These are phyloP conservation scores for Aspergillus tanneri DNA, from an alignment of 2,329 filamentous ascomycete species.

Conservation along the genomic window DNA sequence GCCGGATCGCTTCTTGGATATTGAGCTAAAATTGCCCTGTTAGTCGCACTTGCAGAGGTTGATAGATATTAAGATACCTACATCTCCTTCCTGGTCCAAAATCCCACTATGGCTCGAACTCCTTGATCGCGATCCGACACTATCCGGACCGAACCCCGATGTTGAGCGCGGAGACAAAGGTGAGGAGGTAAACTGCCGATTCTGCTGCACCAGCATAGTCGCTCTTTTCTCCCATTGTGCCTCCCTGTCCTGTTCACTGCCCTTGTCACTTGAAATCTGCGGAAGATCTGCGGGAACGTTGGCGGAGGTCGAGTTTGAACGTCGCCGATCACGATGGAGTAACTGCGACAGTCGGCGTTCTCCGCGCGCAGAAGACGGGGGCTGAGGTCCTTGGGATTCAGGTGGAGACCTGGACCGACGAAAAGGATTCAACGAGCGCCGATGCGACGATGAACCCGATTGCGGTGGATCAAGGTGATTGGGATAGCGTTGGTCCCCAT, in stretches of 20 bases:
- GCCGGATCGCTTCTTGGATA: constrained; percentile 91
- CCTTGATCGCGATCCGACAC: constrained; percentile 23
- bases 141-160: constrained; percentile 11
- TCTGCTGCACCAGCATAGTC: constrained; percentile 73
- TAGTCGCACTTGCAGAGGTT: not conserved
- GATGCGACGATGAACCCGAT: constrained; percentile 32
- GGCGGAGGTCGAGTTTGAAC: constrained; percentile 49
- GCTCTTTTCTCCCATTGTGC: constrained; percentile 89
- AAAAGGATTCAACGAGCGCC: constrained; percentile 35
- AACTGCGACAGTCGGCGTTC: constrained; percentile 36
- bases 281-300: constrained; percentile 79
- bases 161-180: constrained; percentile 28
- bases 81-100: constrained; percentile 37
- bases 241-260: constrained; percentile 58
- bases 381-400: constrained; percentile 22
- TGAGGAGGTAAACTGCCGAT: constrained; percentile 44
- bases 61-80: constrained; percentile 21
- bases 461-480: constrained; percentile 18
- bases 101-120: constrained; percentile 35
- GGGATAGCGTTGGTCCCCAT: constrained; percentile 39
- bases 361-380: constrained; percentile 27
- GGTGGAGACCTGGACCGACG: constrained; percentile 30
- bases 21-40: constrained; percentile 47
- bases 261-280: constrained; percentile 59
- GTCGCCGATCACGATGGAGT: constrained; percentile 38